Evolutionary conservation across 768 basidiomycete species (phyloP).

Genomic region (Epithele typhae): DNA sequence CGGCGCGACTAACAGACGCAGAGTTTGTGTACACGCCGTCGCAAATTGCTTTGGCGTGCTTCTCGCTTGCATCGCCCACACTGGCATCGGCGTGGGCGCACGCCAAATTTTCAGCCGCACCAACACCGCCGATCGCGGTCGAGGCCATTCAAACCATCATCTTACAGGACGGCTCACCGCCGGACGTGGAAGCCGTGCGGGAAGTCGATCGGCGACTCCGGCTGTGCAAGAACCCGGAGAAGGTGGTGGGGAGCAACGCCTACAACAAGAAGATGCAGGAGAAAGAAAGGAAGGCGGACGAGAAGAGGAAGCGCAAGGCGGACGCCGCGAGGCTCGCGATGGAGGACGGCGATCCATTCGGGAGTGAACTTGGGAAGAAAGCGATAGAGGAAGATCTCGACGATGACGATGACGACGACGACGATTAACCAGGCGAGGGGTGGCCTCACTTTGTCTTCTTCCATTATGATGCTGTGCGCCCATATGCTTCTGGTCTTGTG

Average conservation of each 20-base stretch:
- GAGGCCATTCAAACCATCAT: constrained; percentile 57
- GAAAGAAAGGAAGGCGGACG: constrained; percentile 63
- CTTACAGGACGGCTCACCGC: constrained; percentile 46
- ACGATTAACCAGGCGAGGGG: too few relatives aligned
- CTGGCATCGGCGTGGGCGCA: constrained; percentile 60
- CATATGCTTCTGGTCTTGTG: too few relatives aligned
- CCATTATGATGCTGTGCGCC: too few relatives aligned
- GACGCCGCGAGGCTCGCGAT: constrained; percentile 50
- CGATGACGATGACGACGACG: constrained; percentile 40
- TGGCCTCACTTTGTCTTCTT: too few relatives aligned
- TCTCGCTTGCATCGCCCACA: constrained; percentile 60
- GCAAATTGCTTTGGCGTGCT: constrained; percentile 84
- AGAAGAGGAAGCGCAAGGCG: constrained; percentile 51
- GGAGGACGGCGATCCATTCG: constrained; percentile 68
- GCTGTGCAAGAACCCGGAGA: constrained; percentile 94
- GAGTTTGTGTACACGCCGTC: constrained; percentile 92
- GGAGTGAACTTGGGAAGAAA: constrained; percentile 40
- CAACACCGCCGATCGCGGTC: constrained; percentile 32
- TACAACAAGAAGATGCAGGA: constrained; percentile 70
- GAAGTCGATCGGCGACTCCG: constrained; percentile 85
- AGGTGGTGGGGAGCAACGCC: constrained; percentile 84
- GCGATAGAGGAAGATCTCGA: constrained; percentile 49
- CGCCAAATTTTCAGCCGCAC: constrained; percentile 31
- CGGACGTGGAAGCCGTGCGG: constrained; percentile 81
- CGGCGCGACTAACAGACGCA: constrained; percentile 85